phyloP scores from a whole-genome alignment of 2,329 filamentous ascomycete genomes.

The Thyridium curvatum region DNA sequence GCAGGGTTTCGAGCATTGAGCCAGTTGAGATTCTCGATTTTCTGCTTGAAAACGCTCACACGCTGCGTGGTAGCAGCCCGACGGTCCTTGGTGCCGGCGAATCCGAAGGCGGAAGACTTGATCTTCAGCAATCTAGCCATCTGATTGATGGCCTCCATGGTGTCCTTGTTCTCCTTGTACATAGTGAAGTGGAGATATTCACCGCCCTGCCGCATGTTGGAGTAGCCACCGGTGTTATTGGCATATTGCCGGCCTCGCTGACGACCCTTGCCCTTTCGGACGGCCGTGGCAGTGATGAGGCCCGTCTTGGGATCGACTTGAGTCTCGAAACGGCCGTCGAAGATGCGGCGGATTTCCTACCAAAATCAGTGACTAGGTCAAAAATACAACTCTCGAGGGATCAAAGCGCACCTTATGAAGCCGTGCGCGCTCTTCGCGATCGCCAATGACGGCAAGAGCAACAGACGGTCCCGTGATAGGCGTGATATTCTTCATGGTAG shows the following conservation, averaged over 20 bases:
- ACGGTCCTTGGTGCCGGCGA: conserved; percentile 85
- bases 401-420: conserved; percentile 39
- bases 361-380: conserved; percentile 10
- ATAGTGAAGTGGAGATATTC: conserved; percentile 86
- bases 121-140: conserved; percentile 68
- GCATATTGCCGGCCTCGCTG: conserved; percentile 12
- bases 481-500: conserved; percentile 20
- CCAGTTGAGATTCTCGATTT: conserved; percentile 53
- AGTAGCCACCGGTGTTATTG: conserved; percentile 12
- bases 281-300: conserved; percentile 54
- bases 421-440: conserved; percentile 36
- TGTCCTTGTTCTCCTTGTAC: conserved; percentile 96
- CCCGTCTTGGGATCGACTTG: conserved; percentile 46
- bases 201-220: conserved; percentile 35
- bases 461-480: conserved; percentile 22
- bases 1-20: conserved; percentile 59
- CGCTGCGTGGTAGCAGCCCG: conserved; percentile 81
- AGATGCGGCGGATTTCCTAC: conserved; percentile 67
- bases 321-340: conserved; percentile 72
- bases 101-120: conserved; percentile 66
- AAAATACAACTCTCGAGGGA: background rate
- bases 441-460: conserved; percentile 33
- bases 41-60: conserved; percentile 55
- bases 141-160: conserved; percentile 81
- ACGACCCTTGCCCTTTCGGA: conserved; percentile 2